Base-by-base conservation (phyloP, 257 asterid genomes). In the Plantago major region DNA sequence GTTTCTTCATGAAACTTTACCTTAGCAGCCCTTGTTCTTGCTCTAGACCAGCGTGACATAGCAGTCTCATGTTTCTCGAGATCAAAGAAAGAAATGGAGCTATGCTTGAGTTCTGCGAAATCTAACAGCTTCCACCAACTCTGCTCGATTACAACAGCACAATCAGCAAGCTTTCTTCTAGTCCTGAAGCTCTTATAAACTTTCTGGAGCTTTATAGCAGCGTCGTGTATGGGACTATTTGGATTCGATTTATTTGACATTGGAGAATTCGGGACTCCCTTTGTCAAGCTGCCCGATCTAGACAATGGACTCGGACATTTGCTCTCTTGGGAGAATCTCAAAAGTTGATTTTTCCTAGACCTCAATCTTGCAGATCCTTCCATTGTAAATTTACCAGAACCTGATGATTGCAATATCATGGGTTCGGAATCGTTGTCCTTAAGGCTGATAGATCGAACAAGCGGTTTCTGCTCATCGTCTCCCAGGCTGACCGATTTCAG, bases 41-140 rank as follows among this genome's bases (percentile, higher is more conserved):
- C 97, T 55, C 99, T 71, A 3, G 95, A 84, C 99, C 99, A 92
- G 6, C 95, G 88, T 6, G 99, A 92, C 18, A 83, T 71, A 11
- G 99, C 96, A 3, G 93, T 86, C 79, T 92, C 97, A 9, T 82
- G 97, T 51, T 89, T 92, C 64, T 92, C 93, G 59, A 84, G 70
- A 63, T 92, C 92, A 63, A 92, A 92, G 68, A 84, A 89, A 19
- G 99, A 89, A 67, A 92, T 84, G 4, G 99, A 92, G 66, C 99
- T 89, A 62, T 81, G 97, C 76, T 83, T 92, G 62, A 89, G 95
- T 26, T 89, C 91, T 5, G 93, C 97, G 71, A 88, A 89, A 75
- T 92, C 99, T 52, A 92, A 68, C 16, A 92, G 56, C 69, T 83
- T 92, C 99, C 99, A 92, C 98, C 97, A 92, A 71, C 95, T 86